Percentiles rank a stretch among this genome's conserved stretches.
phyloP scores from a whole-genome alignment of 768 basidiomycete genomes.

The Boletus vermiculosoides region DNA sequence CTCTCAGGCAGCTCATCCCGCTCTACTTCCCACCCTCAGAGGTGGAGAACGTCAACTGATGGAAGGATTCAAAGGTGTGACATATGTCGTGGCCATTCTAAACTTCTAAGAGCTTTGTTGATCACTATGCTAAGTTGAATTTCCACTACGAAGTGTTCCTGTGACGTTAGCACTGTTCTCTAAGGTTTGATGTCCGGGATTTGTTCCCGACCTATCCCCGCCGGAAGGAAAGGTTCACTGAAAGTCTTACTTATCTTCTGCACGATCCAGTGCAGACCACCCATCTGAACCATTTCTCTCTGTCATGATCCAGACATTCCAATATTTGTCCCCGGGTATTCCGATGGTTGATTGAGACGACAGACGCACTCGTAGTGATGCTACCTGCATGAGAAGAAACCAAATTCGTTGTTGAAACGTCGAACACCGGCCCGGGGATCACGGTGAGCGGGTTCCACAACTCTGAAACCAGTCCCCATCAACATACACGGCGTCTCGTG shows the following conservation, averaged over 20 bases:
- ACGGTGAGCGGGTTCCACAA: neutral
- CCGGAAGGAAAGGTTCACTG: neutral
- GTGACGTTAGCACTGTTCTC: neutral
- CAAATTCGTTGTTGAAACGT: neutral
- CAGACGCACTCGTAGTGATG: neutral
- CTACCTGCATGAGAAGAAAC: neutral
- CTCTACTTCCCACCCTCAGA: conserved; percentile 54
- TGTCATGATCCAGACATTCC: neutral
- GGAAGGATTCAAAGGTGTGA: neutral
- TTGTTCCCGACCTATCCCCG: neutral
- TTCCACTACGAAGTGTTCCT: neutral
- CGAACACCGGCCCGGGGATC: neutral
- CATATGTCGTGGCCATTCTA: neutral
- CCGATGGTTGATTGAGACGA: neutral
- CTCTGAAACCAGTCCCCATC: neutral
- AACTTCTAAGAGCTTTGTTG: neutral
- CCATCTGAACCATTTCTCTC: neutral
- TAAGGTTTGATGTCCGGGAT: neutral
- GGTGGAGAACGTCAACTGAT: neutral
- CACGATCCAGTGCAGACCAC: neutral
- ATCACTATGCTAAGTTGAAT: neutral
- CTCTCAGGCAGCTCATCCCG: conserved; percentile 49
- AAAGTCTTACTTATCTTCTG: neutral
- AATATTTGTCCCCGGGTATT: neutral
- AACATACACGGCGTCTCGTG: neutral